A percentile compares a stretch with the other conserved stretches of the same genome.
phyloP scores from a whole-genome alignment of 768 basidiomycete genomes.

The Lyophyllum decastes region DNA sequence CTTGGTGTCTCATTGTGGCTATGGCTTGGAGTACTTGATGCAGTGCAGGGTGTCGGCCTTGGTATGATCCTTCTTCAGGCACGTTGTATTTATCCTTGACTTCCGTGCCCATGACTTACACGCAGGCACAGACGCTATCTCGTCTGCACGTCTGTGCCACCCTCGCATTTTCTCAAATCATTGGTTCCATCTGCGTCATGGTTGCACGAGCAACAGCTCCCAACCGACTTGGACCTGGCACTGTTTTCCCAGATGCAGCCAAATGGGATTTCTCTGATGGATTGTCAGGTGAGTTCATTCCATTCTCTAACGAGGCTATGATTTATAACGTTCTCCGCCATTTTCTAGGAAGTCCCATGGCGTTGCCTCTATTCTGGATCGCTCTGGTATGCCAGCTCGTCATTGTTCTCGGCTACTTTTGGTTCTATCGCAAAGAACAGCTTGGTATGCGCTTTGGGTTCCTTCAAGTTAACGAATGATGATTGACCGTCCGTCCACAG shows the following conservation, averaged over 20 bases:
- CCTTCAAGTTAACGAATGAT: neutral
- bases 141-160: constrained; percentile 94
- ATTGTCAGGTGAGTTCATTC: constrained; percentile 46
- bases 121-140: constrained; percentile 65
- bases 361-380: constrained; percentile 85
- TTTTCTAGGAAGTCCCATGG: constrained; percentile 71
- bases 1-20: constrained; percentile 90
- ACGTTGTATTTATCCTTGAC: constrained; percentile 26
- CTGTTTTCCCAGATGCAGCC: constrained; percentile 90
- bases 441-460: constrained; percentile 55
- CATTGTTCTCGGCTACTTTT: constrained; percentile 91
- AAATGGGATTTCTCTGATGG: constrained; percentile 87
- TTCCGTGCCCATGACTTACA: constrained; percentile 22
- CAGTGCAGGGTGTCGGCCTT: constrained; percentile 91
- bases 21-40: constrained; percentile 94
- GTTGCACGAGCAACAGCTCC: constrained; percentile 89
- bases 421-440: constrained; percentile 97
- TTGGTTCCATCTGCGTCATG: constrained; percentile 91
- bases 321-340: neutral
- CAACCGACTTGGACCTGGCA: constrained; percentile 84
- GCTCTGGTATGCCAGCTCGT: constrained; percentile 77
- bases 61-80: constrained; percentile 88
- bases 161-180: constrained; percentile 85
- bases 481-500: constrained; percentile 18
- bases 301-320: neutral